Percentiles rank a stretch among this genome's conserved stretches.
Evolutionary conservation across 2,329 filamentous ascomycete genomes (phyloP).

Genomic region (Ophiostoma ips): DNA sequence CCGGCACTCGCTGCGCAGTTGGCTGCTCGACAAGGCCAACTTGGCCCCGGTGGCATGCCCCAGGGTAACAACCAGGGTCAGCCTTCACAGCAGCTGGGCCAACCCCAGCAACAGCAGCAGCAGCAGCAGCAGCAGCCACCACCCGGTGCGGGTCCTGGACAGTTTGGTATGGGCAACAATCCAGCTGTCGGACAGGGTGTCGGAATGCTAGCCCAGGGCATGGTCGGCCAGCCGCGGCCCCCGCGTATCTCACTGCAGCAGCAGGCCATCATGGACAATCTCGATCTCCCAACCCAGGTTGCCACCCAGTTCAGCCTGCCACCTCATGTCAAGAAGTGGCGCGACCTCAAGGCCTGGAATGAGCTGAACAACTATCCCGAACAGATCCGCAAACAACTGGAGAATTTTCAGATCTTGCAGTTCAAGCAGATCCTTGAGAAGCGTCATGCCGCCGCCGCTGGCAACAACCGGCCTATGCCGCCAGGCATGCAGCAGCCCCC

Average conservation of each 20-base stretch:
- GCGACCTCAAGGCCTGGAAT: slow-evolving; percentile 30
- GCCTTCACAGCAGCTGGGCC: background rate
- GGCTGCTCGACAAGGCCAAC: slow-evolving; percentile 8
- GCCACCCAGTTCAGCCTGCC: slow-evolving; percentile 22
- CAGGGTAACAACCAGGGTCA: slow-evolving; percentile 2
- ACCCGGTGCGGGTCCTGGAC: background rate
- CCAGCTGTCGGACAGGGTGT: background rate
- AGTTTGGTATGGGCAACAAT: background rate
- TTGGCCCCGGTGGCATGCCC: slow-evolving; percentile 13
- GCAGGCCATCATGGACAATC: slow-evolving; percentile 30
- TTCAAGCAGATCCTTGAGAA: slow-evolving; percentile 20
- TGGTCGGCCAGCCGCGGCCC: slow-evolving; percentile 16
- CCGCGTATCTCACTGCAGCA: slow-evolving; percentile 19
- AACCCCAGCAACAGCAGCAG: background rate
- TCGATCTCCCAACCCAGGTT: slow-evolving; percentile 31
- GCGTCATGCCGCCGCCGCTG: slow-evolving; percentile 5
- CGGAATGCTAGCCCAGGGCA: slow-evolving; percentile 5
- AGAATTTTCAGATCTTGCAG: slow-evolving; percentile 25
- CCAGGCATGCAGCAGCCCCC: slow-evolving; percentile 8
- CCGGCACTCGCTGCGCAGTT: slow-evolving; percentile 14
- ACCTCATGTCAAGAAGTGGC: slow-evolving; percentile 34
- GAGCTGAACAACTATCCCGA: slow-evolving; percentile 23
- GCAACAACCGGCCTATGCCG: slow-evolving; percentile 11
- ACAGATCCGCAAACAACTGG: slow-evolving; percentile 21
- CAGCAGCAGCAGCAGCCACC: background rate